phyloP scores from a whole-genome alignment of 140 eudicot genomes.

The Bidens hawaiensis region DNA sequence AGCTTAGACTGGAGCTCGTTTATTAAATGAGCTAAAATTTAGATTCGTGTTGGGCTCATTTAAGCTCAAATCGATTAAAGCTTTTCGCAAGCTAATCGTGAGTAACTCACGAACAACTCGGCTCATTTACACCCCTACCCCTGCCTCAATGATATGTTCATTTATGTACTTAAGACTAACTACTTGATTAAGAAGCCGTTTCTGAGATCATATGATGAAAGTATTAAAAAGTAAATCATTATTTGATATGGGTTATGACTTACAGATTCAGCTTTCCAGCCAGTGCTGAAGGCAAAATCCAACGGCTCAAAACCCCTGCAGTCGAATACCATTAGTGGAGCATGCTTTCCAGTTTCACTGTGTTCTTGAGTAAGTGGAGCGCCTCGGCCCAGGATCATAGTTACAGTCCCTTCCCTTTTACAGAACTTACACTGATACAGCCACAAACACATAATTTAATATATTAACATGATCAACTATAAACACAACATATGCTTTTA shows the following conservation, averaged over 20 bases:
- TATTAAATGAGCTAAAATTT: background rate
- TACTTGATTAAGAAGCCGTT: background rate
- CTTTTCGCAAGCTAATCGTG: background rate
- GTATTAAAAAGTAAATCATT: too few species aligned
- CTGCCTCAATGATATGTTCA: too few species aligned
- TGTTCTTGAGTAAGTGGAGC: slow-evolving; percentile 45
- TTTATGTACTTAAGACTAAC: background rate
- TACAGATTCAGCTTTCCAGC: slow-evolving; percentile 86
- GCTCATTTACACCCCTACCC: background rate
- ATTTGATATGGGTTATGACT: slow-evolving; percentile 21
- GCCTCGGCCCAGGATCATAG: slow-evolving; percentile 66
- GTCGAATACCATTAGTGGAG: slow-evolving; percentile 76
- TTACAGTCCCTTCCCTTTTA: slow-evolving; percentile 65
- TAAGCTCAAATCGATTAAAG: too few species aligned
- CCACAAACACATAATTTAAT: slow-evolving; percentile 10
- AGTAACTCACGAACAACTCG: background rate
- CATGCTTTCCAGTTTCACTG: slow-evolving; percentile 44
- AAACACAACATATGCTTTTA: background rate
- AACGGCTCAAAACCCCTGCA: slow-evolving; percentile 83
- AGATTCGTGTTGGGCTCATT: background rate
- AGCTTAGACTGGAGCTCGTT: background rate
- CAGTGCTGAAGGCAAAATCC: slow-evolving; percentile 60
- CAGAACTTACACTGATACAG: slow-evolving; percentile 83
- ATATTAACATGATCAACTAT: background rate
- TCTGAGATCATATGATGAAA: background rate